These are phyloP conservation scores for Pestalotiopsis sp. DNA, from an alignment of 2,329 filamentous ascomycete species.

Conservation along the genomic window DNA sequence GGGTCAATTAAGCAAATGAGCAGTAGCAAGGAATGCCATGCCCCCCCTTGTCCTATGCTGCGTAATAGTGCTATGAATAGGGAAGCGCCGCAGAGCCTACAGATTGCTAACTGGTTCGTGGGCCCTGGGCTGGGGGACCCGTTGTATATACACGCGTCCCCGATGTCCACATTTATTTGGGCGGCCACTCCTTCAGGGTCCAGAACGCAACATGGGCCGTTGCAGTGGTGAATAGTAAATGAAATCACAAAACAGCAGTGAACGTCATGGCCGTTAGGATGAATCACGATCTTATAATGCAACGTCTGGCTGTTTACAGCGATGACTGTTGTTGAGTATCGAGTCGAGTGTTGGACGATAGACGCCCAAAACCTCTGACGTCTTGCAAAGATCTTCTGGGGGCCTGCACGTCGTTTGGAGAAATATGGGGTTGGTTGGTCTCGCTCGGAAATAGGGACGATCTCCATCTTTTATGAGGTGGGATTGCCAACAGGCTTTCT, in stretches of 20 bases:
- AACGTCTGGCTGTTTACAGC: no score
- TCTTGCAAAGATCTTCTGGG: not conserved
- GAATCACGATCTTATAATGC: no score
- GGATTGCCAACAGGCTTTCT: not conserved
- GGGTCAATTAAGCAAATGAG: not conserved
- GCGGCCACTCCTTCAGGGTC: not conserved
- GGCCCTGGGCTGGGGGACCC: not conserved
- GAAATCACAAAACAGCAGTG: not conserved
- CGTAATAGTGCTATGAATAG: slow-evolving; percentile 3
- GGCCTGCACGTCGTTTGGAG: not conserved
- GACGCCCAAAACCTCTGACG: not conserved
- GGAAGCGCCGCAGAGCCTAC: not conserved
- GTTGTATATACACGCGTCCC: slow-evolving; percentile 6
- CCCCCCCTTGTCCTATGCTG: not conserved
- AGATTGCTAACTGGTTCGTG: not conserved
- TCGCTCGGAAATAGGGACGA: not conserved
- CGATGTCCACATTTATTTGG: not conserved
- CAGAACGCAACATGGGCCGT: not conserved
- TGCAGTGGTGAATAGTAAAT: not conserved
- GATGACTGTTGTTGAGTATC: no score
- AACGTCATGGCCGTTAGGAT: no score
- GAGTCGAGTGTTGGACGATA: no score
- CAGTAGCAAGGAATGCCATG: not conserved
- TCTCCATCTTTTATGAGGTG: not conserved
- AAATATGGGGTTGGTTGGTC: not conserved